Base-by-base conservation (phyloP, 345 rosid genomes). In the Ceriops zippeliana region DNA sequence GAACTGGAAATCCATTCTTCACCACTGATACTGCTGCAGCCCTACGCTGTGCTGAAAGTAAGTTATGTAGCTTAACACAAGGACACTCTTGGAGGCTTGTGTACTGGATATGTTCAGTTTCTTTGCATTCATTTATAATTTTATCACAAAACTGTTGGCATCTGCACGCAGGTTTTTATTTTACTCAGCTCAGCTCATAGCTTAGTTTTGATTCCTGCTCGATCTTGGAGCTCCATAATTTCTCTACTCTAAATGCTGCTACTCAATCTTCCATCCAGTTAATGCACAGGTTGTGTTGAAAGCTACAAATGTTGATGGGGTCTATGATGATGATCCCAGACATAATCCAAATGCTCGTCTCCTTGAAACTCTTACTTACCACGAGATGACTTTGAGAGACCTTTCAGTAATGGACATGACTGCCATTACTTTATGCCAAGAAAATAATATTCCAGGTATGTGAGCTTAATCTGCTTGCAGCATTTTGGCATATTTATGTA, bases 371-470 rank as follows among this genome's bases (percentile, higher is more conserved):
- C 72, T 88, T 27, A 89, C 97, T 10, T 91, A 88, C 82, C 86
- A 89, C 0, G 97, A 95, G 69, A 96, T 95, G 71, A 88, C 90
- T 54, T 89, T 92, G 1, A 95, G 86, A 76, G 97, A 91, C 76
- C 91, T 93, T 62, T 91, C 96, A 0, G 97, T 93, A 4, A 93
- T 93, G 99, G 97, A 93, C 79, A 85, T 93, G 99, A 93, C 99
- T 35, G 96, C 97, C 72, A 82, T 89, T 70, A 91, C 99, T 54
- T 76, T 95, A 60, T 93, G 96, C 81, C 97, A 91, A 85, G 99
- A 93, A 81, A 93, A 93, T 66, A 89, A 88, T 75, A 91, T 93
- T 70, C 97, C 98, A 7, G 97, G 98, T 89, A 78, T 68, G 84
- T 70, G 52, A 22, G 28, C 7, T 26, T 47, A 13, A 16, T n/a